phyloP scores from a whole-genome alignment of 2,329 filamentous ascomycete species.

The Trichoderma pleuroti region DNA sequence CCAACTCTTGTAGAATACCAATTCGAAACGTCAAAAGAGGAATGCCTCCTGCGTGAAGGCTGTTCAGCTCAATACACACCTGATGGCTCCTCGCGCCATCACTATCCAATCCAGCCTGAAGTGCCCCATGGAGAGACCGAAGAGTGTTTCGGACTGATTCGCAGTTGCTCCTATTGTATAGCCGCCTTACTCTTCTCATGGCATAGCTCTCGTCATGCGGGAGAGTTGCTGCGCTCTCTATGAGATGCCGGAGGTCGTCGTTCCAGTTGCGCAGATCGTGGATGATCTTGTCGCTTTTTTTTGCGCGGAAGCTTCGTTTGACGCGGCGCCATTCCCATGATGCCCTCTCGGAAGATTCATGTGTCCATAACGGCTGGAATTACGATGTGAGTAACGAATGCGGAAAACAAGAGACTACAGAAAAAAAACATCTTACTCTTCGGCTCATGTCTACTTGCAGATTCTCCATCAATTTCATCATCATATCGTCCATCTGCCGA shows the following conservation, averaged over 20 bases:
- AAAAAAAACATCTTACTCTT: background rate
- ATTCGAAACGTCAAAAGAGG: background rate
- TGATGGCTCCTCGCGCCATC: background rate
- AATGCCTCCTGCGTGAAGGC: slow-evolving; percentile 2
- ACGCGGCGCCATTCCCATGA: slow-evolving; percentile 17
- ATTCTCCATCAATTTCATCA: slow-evolving; percentile 6
- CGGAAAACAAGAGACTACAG: background rate
- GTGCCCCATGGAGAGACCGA: background rate
- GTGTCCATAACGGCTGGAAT: slow-evolving; percentile 7
- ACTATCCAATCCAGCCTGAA: background rate
- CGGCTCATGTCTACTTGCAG: slow-evolving; percentile 2
- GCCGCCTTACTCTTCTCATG: background rate
- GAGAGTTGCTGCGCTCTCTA: background rate
- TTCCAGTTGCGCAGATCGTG: slow-evolving; percentile 13
- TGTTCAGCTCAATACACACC: background rate
- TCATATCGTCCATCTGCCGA: slow-evolving; percentile 10
- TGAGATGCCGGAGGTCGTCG: slow-evolving; percentile 8
- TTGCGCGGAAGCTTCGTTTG: slow-evolving; percentile 9
- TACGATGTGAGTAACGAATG: background rate
- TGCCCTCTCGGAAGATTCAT: background rate
- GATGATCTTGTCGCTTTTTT: slow-evolving; percentile 13
- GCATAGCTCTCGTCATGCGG: background rate
- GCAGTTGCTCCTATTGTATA: slow-evolving; percentile 4
- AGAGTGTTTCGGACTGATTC: background rate
- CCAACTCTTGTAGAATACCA: background rate